A percentile compares a stretch with the other conserved stretches of the same genome.
Evolutionary conservation across 2,329 filamentous ascomycete species (phyloP).

Genomic region (Sphaceloma murrayae): DNA sequence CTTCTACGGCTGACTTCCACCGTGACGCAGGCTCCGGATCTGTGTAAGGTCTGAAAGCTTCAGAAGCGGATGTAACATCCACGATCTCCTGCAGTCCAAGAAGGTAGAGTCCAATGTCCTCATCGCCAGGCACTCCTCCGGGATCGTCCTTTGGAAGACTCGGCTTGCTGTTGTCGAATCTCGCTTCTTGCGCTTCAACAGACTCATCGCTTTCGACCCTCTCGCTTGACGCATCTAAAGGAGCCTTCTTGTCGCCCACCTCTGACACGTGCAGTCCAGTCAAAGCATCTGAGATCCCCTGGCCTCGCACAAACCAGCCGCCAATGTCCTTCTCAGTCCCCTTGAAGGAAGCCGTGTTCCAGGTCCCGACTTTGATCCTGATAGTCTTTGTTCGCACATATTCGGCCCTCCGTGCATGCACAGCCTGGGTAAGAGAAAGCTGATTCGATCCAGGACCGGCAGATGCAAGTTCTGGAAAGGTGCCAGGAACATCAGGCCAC

Average conservation of each 20-base stretch:
- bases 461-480: neutral
- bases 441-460: conserved; percentile 27
- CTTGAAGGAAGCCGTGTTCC: conserved; percentile 83
- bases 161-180: conserved; percentile 34
- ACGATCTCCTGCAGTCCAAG: conserved; percentile 88
- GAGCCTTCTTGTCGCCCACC: conserved; percentile 19
- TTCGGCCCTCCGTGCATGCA: conserved; percentile 66
- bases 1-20: conserved; percentile 70
- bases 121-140: conserved; percentile 44
- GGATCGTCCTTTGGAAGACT: conserved; percentile 39
- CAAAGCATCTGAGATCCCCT: conserved; percentile 57
- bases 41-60: conserved; percentile 66
- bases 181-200: conserved; percentile 34
- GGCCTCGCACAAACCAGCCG: conserved; percentile 75
- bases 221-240: conserved; percentile 31
- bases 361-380: conserved; percentile 81
- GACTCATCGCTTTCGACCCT: conserved; percentile 31
- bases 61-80: conserved; percentile 68
- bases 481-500: conserved; percentile 8
- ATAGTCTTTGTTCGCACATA: conserved; percentile 67
- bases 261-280: conserved; percentile 40
- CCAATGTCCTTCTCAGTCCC: conserved; percentile 81
- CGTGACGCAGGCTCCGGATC: conserved; percentile 62
- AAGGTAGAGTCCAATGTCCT: conserved; percentile 79
- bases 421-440: conserved; percentile 44